A percentile compares a stretch with the other conserved stretches of the same genome.
phyloP scores from a whole-genome alignment of 2,329 filamentous ascomycete species.

The Sporothrix schenckii region DNA sequence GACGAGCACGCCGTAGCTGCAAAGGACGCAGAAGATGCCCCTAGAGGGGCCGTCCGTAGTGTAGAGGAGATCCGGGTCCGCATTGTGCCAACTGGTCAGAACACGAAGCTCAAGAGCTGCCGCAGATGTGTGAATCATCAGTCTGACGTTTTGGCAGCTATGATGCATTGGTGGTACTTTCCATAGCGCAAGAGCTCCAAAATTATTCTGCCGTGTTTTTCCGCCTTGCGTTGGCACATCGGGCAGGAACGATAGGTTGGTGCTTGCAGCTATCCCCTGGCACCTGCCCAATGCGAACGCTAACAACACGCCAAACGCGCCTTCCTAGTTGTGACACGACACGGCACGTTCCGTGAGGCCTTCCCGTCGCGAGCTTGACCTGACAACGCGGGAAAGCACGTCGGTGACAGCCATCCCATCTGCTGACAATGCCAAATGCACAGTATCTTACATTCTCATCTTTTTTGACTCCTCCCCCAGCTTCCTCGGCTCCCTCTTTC shows the following conservation, averaged over 20 bases:
- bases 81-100: not conserved
- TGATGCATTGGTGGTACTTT: not conserved
- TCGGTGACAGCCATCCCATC: not conserved
- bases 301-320: slow-evolving; percentile 10
- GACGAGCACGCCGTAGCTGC: not conserved
- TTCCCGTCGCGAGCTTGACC: not conserved
- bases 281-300: not conserved
- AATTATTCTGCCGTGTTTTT: slow-evolving; percentile 19
- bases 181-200: not conserved
- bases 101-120: not conserved
- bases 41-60: not conserved
- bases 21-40: not conserved
- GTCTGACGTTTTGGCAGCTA: not conserved
- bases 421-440: not conserved
- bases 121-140: not conserved
- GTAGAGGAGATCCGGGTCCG: slow-evolving; percentile 9
- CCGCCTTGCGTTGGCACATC: not conserved
- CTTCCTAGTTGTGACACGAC: slow-evolving; percentile 4
- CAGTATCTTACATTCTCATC: not conserved
- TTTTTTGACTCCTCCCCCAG: not conserved
- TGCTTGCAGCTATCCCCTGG: not conserved
- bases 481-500: not conserved
- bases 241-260: not conserved
- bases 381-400: not conserved
- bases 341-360: slow-evolving; percentile 21